These are phyloP conservation scores for Cornus controversa DNA, from an alignment of 148 eudicot genomes.

Conservation along the genomic window DNA sequence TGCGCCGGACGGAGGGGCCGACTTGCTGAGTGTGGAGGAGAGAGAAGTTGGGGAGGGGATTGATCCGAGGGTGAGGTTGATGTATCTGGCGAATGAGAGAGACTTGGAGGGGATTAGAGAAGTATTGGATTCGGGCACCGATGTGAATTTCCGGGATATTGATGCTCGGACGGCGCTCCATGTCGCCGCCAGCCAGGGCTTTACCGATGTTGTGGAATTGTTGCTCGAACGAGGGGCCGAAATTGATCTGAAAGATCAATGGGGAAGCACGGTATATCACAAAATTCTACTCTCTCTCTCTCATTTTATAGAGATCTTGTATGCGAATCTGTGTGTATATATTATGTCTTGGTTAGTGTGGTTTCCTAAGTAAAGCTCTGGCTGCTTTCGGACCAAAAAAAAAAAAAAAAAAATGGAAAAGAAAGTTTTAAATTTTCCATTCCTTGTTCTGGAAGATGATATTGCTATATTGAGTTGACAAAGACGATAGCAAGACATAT, in stretches of 20 bases:
- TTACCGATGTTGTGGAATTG: slow-evolving; percentile 53
- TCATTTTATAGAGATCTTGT: neutral
- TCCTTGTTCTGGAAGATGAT: too few relatives aligned
- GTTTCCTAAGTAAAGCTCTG: too few relatives aligned
- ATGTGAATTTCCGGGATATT: slow-evolving; percentile 70
- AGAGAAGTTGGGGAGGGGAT: slow-evolving; percentile 24
- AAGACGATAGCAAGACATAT: too few relatives aligned
- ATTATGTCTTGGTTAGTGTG: too few relatives aligned
- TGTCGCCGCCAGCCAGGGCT: slow-evolving; percentile 86
- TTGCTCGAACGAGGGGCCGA: slow-evolving; percentile 60
- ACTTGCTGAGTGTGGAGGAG: slow-evolving; percentile 21
- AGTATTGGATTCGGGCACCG: slow-evolving; percentile 51
- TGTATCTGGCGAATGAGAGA: slow-evolving; percentile 74
- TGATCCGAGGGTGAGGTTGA: slow-evolving; percentile 57
- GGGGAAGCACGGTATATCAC: slow-evolving; percentile 93
- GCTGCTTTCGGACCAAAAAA: too few relatives aligned
- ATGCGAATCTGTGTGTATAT: neutral
- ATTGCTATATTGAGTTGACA: too few relatives aligned
- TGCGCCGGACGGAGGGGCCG: slow-evolving; percentile 30
- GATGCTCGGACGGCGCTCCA: slow-evolving; percentile 83
- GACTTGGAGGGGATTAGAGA: slow-evolving; percentile 76
- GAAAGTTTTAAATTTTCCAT: too few relatives aligned
- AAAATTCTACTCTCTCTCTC: neutral
- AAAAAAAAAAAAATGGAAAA: too few relatives aligned
- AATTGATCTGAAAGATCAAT: slow-evolving; percentile 77